Evolutionary conservation across 73 alveolate genomes (phyloP).

Genomic region (Blepharisma japonicum): DNA sequence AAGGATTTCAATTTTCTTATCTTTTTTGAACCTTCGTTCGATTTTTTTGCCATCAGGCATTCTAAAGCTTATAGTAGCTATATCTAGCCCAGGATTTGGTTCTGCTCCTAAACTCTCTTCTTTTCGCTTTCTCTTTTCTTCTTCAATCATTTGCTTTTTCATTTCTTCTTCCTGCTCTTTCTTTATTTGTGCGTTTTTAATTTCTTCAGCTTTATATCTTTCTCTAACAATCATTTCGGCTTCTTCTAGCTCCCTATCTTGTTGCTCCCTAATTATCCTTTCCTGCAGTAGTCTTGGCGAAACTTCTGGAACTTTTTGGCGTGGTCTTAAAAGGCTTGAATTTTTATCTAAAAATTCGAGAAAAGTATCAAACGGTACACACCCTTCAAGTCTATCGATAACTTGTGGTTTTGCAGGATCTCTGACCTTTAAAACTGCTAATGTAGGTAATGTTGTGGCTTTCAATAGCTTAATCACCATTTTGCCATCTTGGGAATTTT

Average conservation of each 20-base stretch:
- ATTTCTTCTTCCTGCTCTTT: background rate
- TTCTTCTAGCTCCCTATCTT: conserved; percentile 13
- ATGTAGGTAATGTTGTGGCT: too few species aligned
- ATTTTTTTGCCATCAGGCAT: conserved; percentile 16
- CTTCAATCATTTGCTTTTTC: background rate
- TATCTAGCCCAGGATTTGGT: background rate
- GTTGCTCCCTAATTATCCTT: conserved; percentile 8
- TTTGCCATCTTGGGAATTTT: too few species aligned
- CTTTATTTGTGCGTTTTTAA: background rate
- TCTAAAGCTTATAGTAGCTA: background rate
- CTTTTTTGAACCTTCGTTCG: background rate
- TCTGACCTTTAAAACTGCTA: background rate
- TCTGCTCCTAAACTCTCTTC: background rate
- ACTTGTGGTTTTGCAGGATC: background rate
- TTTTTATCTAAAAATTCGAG: background rate
- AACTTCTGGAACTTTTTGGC: background rate
- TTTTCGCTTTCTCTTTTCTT: background rate
- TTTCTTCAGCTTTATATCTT: background rate
- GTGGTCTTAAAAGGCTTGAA: background rate
- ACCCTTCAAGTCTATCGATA: background rate
- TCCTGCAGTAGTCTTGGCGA: background rate
- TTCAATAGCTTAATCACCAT: too few species aligned
- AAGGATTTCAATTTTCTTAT: background rate
- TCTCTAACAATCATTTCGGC: background rate
- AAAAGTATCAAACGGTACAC: background rate